Conservation (phyloP, 352 stramenopile species). For the Phytophthora boehmeriae region DNA sequence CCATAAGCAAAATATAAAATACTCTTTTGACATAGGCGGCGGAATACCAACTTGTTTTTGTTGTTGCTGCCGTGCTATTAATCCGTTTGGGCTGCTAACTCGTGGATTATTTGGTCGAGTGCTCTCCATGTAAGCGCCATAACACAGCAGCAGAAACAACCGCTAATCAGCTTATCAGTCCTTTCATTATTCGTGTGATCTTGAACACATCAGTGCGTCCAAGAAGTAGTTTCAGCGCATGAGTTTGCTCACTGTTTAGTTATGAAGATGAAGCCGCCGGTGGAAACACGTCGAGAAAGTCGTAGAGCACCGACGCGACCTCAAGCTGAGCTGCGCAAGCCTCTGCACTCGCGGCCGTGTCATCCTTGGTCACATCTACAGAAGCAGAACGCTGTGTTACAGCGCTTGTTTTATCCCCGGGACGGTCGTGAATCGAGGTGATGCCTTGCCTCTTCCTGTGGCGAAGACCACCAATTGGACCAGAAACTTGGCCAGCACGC, state of each 20-base stretch:
- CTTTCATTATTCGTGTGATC: too few relatives aligned
- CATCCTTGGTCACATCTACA: neutral
- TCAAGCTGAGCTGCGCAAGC: conserved; percentile 13
- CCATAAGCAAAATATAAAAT: neutral
- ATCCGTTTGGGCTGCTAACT: too few relatives aligned
- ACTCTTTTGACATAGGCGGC: neutral
- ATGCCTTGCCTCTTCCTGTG: neutral
- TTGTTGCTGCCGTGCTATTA: too few relatives aligned
- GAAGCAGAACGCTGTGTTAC: conserved; percentile 8
- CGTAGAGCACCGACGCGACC: conserved; percentile 18
- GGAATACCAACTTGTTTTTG: neutral
- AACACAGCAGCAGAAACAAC: too few relatives aligned
- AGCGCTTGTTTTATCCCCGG: conserved; percentile 7
- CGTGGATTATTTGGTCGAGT: too few relatives aligned
- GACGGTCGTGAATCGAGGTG: conserved; percentile 3
- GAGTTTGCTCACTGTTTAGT: too few relatives aligned
- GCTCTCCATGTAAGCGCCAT: too few relatives aligned
- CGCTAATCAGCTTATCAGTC: too few relatives aligned
- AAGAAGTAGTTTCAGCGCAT: too few relatives aligned
- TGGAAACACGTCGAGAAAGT: conserved; percentile 22
- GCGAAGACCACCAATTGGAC: conserved; percentile 14
- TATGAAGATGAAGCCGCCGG: too few relatives aligned
- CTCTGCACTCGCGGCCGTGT: neutral
- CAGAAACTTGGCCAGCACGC: conserved; percentile 20
- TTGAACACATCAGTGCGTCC: too few relatives aligned